Conservation (phyloP, 176 grass and related monocot species). For the Musa itinerans region DNA sequence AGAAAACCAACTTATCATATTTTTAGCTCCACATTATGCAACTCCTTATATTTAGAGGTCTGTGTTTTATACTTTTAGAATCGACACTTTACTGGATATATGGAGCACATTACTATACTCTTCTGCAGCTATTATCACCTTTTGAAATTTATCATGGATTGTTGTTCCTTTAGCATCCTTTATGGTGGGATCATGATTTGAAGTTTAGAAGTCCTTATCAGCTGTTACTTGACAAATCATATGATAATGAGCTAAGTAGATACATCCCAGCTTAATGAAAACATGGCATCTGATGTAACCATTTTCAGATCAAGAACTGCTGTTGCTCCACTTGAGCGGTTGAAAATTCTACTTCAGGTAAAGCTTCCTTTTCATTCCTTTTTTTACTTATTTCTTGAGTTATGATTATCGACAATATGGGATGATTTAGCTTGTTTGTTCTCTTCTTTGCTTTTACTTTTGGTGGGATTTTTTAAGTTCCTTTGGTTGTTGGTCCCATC, state of each 20-base stretch:
- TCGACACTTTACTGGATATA: no score
- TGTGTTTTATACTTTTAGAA: no score
- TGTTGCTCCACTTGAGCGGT: constrained; percentile 92
- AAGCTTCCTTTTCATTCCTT: constrained; percentile 2
- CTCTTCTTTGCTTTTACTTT: background rate
- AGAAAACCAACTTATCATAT: no score
- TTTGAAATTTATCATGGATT: no score
- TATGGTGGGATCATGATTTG: no score
- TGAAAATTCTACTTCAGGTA: constrained; percentile 98
- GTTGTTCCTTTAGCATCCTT: no score
- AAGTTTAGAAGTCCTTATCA: background rate
- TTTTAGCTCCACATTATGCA: no score
- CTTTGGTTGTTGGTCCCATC: background rate
- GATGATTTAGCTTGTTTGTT: background rate
- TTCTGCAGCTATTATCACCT: no score
- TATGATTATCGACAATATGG: background rate
- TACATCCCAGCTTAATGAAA: background rate
- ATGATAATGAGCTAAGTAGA: background rate
- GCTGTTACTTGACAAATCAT: background rate
- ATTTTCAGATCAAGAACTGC: constrained; percentile 84
- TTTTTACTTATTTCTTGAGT: background rate
- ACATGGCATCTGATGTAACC: constrained; percentile 8
- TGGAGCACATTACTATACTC: no score
- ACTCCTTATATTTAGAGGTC: no score
- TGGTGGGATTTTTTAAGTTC: background rate